Evolutionary conservation across 345 rosid genomes (phyloP).

Genomic region (Populus davidiana): DNA sequence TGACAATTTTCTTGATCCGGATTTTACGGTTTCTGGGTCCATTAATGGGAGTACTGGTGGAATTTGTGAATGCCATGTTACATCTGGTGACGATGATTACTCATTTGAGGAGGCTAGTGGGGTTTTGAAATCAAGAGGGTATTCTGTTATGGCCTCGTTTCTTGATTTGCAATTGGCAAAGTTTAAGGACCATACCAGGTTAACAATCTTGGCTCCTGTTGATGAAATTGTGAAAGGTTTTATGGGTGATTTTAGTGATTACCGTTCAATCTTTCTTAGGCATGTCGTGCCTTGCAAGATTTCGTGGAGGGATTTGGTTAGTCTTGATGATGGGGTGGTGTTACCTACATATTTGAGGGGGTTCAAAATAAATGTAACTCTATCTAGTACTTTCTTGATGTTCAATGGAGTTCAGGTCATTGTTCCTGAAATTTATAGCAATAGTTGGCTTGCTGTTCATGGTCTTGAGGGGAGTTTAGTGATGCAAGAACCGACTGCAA

Average conservation of each 20-base stretch:
- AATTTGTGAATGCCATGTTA: neutral
- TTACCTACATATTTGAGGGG: conserved; percentile 20
- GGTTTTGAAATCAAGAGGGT: conserved; percentile 21
- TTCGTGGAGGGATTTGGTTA: conserved; percentile 6
- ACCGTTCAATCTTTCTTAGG: conserved; percentile 17
- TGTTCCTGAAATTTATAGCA: conserved; percentile 35
- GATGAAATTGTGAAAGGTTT: conserved; percentile 9
- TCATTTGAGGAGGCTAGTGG: conserved; percentile 18
- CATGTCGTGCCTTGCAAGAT: conserved; percentile 34
- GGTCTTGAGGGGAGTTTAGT: conserved; percentile 32
- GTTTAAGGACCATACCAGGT: neutral
- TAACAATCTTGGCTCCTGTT: conserved; percentile 38
- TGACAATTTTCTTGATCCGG: conserved; percentile 28
- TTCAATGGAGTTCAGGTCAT: conserved; percentile 43
- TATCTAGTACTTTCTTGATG: conserved; percentile 37
- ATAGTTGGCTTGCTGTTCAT: conserved; percentile 38
- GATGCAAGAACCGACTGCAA: neutral
- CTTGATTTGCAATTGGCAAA: conserved; percentile 32
- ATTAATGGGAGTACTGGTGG: neutral
- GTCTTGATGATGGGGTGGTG: conserved; percentile 12
- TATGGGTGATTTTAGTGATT: conserved; percentile 4
- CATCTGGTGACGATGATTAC: neutral
- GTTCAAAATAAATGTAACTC: conserved; percentile 31
- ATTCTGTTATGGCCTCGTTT: conserved; percentile 32
- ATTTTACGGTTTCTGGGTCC: neutral